Evolutionary conservation across 768 basidiomycete genomes (phyloP).

Genomic region (Galerina marginata): DNA sequence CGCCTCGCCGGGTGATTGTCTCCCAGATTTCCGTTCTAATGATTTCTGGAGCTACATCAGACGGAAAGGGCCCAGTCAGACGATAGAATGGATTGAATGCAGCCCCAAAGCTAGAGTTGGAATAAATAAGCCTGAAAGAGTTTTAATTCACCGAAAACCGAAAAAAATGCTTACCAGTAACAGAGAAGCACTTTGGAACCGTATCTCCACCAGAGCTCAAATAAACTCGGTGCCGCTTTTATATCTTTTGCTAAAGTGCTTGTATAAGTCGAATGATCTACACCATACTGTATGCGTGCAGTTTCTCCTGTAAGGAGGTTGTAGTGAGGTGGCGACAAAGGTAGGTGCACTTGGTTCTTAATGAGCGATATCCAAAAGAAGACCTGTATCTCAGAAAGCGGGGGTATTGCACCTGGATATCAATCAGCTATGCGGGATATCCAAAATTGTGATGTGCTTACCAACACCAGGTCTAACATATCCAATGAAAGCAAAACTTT

Average conservation of each 20-base stretch:
- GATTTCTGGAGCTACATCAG: slow-evolving; percentile 43
- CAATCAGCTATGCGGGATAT: slow-evolving; percentile 3
- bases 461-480: slow-evolving; percentile 65
- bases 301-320: slow-evolving; percentile 56
- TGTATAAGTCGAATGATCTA: slow-evolving; percentile 63
- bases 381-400: slow-evolving; percentile 64
- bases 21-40: slow-evolving; percentile 66
- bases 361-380: slow-evolving; percentile 62
- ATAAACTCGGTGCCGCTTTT: slow-evolving; percentile 55
- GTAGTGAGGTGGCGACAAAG: slow-evolving; percentile 53
- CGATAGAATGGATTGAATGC: slow-evolving; percentile 66
- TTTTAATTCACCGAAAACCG: background rate
- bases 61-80: slow-evolving; percentile 56
- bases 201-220: slow-evolving; percentile 51
- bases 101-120: slow-evolving; percentile 55
- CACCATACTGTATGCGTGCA: slow-evolving; percentile 63
- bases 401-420: slow-evolving; percentile 54
- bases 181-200: slow-evolving; percentile 55
- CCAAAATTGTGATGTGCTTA: slow-evolving; percentile 25
- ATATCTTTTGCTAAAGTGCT: slow-evolving; percentile 62
- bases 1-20: slow-evolving; percentile 57
- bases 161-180: slow-evolving; percentile 49
- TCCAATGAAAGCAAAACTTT: slow-evolving; percentile 57
- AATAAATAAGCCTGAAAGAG: background rate
- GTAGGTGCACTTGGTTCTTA: slow-evolving; percentile 45